Base-by-base conservation (phyloP, 2,329 filamentous ascomycete species). In the Exophiala alcalophila region DNA sequence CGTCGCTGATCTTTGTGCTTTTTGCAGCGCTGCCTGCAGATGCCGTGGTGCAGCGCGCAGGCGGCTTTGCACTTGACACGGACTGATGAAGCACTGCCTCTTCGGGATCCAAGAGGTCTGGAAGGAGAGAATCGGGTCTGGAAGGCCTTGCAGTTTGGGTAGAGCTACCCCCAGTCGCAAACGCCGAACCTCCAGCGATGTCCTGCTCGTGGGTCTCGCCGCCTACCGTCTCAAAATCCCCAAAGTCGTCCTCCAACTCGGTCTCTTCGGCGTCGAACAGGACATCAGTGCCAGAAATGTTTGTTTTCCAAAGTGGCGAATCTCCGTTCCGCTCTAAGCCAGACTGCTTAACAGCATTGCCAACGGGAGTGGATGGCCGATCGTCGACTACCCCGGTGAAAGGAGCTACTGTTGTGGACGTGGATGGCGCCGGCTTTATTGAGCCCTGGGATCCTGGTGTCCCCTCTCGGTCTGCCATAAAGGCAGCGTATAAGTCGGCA, bases 241-340 rank as follows among this genome's bases (percentile, higher is more conserved):
- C 80, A 64, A 81, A 84, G 19, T 72, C 77, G 21, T 59, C 53
- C 10, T 54, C 55, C 20, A 16, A 57, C 39, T 71, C 71, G 51
- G 74, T 75, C 35, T 78, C 73, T 28, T 76, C 73, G 24, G 76
- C 81, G 61, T 86, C 82, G 59, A 86, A 86, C 2, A 86, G 65
- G 3, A 86, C 73, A 51, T 79, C 75, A 2, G 53, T 58, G 10
- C 58, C 56, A 20, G 25, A 19, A 4, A 3, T n/a, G 23, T 47
- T 39, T 25, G 16, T 32, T 27, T 43, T 35, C 54, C 52, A 55
- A 5, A 54, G 35, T 10, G 47, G 34, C 18, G 35, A 28, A 15
- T 23, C 31, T 3, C 30, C 27, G n/a, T 23, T 32, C 25, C 14
- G 11, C 16, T 28, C 12, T 27, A 19, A 8, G 5, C 9, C 19